Base-by-base conservation (phyloP, 2,329 filamentous ascomycete genomes). In the Colletotrichum sp. region DNA sequence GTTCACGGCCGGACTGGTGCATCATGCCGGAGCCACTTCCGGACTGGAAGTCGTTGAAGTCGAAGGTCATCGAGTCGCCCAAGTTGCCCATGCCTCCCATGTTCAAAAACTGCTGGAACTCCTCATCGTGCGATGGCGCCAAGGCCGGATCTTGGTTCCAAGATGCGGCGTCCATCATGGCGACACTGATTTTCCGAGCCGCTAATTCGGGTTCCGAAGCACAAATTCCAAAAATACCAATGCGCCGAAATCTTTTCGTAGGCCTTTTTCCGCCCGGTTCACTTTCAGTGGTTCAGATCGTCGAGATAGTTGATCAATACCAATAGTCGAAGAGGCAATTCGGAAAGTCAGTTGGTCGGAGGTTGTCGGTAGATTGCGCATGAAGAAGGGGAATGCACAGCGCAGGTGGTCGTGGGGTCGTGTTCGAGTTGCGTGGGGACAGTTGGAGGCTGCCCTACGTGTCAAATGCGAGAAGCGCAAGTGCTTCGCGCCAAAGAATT, bases 61-160 rank as follows among this genome's bases (percentile, higher is more conserved):
- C 90, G 80, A 93, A 93, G 76, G 89, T 88, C 80, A 93, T 86
- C 69, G 86, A 84, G 71, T 92, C 90, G 77, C 83, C 83, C 74
- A 93, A 83, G 77, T 84, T 88, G 34, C 86, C 87, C 86, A 93
- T 91, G 79, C 84, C 85, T 73, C 88, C 89, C 86, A 93, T 90
- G 78, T 93, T 89, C 77, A 93, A 86, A 75, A 92, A 93, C 79
- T 93, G 91, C 78, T 92, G 88, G 81, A 93, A 93, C 52, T 92
- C 91, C 81, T 93, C 91, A 64, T 93, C 91, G 67, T 86, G 82
- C 7, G 87, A 79, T 13, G 87, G 82, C 32, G 89, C 85, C 83
- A 92, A 86, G 75, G 86, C 85, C 80, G 91, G 89, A 79, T 92
- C 90, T 81, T 91, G 89, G 79, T 89, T 89, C 92, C 91, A 93